A percentile compares a stretch with the other conserved stretches of the same genome.
Evolutionary conservation across 1,139 yeast genomes (phyloP).

Genomic region (Sugiyamaella japonica): DNA sequence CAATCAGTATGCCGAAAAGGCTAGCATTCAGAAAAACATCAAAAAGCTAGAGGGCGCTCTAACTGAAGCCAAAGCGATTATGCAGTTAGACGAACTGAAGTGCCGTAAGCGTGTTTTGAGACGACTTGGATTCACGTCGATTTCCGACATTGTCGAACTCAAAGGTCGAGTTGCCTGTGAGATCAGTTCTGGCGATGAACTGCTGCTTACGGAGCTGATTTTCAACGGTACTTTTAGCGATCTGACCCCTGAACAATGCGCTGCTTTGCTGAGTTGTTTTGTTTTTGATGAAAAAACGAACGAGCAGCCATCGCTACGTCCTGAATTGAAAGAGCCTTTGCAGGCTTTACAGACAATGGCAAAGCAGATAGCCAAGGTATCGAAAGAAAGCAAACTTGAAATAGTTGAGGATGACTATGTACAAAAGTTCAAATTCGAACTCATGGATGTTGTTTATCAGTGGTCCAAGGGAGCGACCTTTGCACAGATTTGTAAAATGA

Average conservation of each 20-base stretch:
- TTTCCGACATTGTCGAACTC: constrained; percentile 80
- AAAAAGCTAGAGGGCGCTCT: constrained; percentile 64
- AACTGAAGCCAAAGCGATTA: constrained; percentile 81
- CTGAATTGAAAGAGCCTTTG: constrained; percentile 87
- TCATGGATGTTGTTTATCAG: constrained; percentile 94
- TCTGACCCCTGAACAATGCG: constrained; percentile 83
- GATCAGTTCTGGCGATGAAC: constrained; percentile 83
- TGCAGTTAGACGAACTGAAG: constrained; percentile 90
- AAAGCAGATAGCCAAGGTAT: constrained; percentile 79
- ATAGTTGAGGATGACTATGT: constrained; percentile 88
- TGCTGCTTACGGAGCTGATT: constrained; percentile 82
- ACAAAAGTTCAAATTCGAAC: constrained; percentile 83
- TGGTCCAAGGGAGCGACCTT: constrained; percentile 98
- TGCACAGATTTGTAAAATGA: constrained; percentile 97
- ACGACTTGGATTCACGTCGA: constrained; percentile 77
- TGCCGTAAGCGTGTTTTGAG: constrained; percentile 90
- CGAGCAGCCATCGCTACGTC: constrained; percentile 80
- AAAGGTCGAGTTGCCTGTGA: constrained; percentile 98
- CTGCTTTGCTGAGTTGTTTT: constrained; percentile 87
- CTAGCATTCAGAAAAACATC: constrained; percentile 60
- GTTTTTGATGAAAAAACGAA: constrained; percentile 96
- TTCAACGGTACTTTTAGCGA: constrained; percentile 95
- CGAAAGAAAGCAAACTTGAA: constrained; percentile 86
- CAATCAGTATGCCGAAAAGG: constrained; percentile 63
- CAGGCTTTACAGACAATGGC: constrained; percentile 90